Percentiles rank a stretch among this genome's conserved stretches.
These are phyloP conservation scores for Brassica napus DNA, from an alignment of 345 rosid species.

Conservation along the genomic window Da-Ae NC_063442.1:34953501-34954000, in stretches of 20 bases:
- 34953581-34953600: slow-evolving; percentile 35
- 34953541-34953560: slow-evolving; percentile 1
- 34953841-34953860: slow-evolving; percentile 86
- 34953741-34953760: slow-evolving; percentile 17
- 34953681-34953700: slow-evolving; percentile 92
- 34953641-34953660: slow-evolving; percentile 89
- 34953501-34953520: slow-evolving; percentile 89
- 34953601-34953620: slow-evolving; percentile 99
- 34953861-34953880: slow-evolving; percentile 90
- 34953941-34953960: slow-evolving; percentile 80
- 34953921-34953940: slow-evolving; percentile 86
- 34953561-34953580: neutral
- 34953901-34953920: slow-evolving; percentile 82
- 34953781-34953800: neutral
- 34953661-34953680: slow-evolving; percentile 97
- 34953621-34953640: slow-evolving; percentile 91
- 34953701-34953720: slow-evolving; percentile 84
- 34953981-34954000: slow-evolving; percentile 64
- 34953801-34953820: slow-evolving; percentile 25
- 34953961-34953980: slow-evolving; percentile 88
- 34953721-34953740: slow-evolving; percentile 65
- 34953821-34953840: slow-evolving; percentile 24
- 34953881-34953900: slow-evolving; percentile 63
- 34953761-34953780: neutral
- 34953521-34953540: slow-evolving; percentile 4